Percentiles rank a stretch among this genome's conserved stretches.
phyloP scores from a whole-genome alignment of 352 stramenopile genomes.

The Globisporangium paddicum region DNA sequence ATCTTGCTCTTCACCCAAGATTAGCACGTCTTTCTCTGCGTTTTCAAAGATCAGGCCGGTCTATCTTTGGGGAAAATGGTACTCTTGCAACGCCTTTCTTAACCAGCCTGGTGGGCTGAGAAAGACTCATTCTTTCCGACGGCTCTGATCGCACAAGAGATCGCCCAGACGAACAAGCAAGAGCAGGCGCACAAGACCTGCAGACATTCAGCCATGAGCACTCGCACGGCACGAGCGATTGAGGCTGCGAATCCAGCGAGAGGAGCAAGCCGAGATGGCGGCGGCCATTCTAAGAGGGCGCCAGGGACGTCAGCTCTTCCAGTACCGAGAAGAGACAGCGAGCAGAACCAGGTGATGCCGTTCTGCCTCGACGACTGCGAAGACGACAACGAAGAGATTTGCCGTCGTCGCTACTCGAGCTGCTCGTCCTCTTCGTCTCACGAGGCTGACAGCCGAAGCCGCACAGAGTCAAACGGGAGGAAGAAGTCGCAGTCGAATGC shows the following conservation, averaged over 20 bases:
- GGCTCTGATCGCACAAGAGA: not conserved
- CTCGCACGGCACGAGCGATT: not conserved
- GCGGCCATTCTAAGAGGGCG: not conserved
- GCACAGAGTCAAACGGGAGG: not conserved
- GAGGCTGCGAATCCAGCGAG: not conserved
- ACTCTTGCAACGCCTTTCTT: not conserved
- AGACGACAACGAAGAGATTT: constrained; percentile 34
- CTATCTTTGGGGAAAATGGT: too few species aligned
- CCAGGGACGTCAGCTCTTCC: not conserved
- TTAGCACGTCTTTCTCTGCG: not conserved
- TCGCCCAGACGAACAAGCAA: not conserved
- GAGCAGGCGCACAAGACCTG: not conserved
- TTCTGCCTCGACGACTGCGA: constrained; percentile 50
- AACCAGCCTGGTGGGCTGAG: not conserved
- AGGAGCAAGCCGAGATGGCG: not conserved
- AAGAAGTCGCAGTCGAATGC: not conserved
- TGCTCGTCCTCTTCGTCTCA: constrained; percentile 9
- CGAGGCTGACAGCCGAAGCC: constrained; percentile 4
- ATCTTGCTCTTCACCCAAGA: too few species aligned
- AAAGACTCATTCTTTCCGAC: not conserved
- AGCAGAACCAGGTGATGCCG: constrained; percentile 60
- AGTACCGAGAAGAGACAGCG: constrained; percentile 12
- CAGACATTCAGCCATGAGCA: not conserved
- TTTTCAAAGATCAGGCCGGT: too few species aligned
- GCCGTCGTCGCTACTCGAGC: constrained; percentile 31